Conservation (phyloP, 1,284 basidiomycete genomes). For the Xerocomus amazonicus region DNA sequence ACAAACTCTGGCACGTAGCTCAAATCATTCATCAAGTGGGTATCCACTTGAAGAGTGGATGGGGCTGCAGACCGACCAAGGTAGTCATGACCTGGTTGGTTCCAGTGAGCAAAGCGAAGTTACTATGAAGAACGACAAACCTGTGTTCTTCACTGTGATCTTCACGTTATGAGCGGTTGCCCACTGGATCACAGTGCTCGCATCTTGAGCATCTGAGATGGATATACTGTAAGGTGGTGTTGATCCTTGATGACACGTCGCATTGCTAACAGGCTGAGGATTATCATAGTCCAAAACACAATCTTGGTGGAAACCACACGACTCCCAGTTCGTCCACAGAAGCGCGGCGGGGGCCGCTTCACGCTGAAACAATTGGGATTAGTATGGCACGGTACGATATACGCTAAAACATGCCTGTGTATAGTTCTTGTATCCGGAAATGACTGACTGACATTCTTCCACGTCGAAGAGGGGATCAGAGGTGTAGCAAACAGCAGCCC, state of each 20-base stretch:
- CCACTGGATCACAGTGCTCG: slow-evolving; percentile 20
- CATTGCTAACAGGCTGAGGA: slow-evolving; percentile 15
- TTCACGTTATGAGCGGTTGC: slow-evolving; percentile 23
- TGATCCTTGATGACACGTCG: slow-evolving; percentile 19
- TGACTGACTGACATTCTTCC: slow-evolving; percentile 10
- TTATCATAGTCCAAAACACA: slow-evolving; percentile 18
- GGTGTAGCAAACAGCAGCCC: slow-evolving; percentile 19
- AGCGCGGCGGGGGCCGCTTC: slow-evolving; percentile 15
- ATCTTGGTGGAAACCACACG: slow-evolving; percentile 17
- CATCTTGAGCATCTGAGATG: slow-evolving; percentile 20
- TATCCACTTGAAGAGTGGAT: slow-evolving; percentile 25
- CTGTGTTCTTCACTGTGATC: slow-evolving; percentile 25
- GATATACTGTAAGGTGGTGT: slow-evolving; percentile 19
- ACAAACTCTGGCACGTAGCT: slow-evolving; percentile 21
- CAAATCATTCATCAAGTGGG: slow-evolving; percentile 16
- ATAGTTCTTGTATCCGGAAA: slow-evolving; percentile 15
- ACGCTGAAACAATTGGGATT: slow-evolving; percentile 10
- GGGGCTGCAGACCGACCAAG: slow-evolving; percentile 22
- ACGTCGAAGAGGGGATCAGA: slow-evolving; percentile 16
- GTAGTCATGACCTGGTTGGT: slow-evolving; percentile 19
- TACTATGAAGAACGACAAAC: slow-evolving; percentile 2
- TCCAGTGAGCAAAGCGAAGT: neutral
- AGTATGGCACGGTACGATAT: neutral
- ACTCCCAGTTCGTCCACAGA: slow-evolving; percentile 25
- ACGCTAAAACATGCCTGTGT: slow-evolving; percentile 5